Conservation (phyloP, 345 rosid species). For the Heritiera fomes region DNA sequence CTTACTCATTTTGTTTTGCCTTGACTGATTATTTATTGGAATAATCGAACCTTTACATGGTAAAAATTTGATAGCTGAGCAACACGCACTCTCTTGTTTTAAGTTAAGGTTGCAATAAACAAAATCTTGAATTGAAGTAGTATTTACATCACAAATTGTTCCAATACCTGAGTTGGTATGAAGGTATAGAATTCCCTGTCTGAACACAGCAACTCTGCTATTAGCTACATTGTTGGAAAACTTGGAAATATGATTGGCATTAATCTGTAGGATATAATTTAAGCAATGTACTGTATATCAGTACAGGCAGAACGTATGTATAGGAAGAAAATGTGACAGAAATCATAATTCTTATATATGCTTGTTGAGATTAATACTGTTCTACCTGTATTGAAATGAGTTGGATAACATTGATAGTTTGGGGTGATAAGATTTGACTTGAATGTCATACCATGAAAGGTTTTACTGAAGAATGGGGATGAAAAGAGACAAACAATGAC, state of each 20-base stretch:
- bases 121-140: too few species aligned
- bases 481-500: conserved; percentile 23
- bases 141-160: too few species aligned
- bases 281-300: not conserved
- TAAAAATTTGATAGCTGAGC: too few species aligned
- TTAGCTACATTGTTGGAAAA: too few species aligned
- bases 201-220: too few species aligned
- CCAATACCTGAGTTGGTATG: too few species aligned
- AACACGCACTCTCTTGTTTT: too few species aligned
- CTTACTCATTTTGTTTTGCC: not conserved
- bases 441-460: not conserved
- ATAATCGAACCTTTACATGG: not conserved
- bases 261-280: not conserved
- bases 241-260: not conserved
- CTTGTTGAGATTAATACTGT: not conserved
- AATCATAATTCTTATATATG: not conserved
- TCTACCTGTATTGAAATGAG: not conserved
- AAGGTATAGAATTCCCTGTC: too few species aligned
- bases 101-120: too few species aligned
- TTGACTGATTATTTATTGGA: not conserved
- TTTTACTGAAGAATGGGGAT: conserved; percentile 10
- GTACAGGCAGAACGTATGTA: not conserved
- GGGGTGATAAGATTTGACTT: conserved; percentile 4
- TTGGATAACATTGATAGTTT: not conserved
- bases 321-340: not conserved